phyloP scores from a whole-genome alignment of 2,329 filamentous ascomycete species.

The Bipolaris zeicola region DNA sequence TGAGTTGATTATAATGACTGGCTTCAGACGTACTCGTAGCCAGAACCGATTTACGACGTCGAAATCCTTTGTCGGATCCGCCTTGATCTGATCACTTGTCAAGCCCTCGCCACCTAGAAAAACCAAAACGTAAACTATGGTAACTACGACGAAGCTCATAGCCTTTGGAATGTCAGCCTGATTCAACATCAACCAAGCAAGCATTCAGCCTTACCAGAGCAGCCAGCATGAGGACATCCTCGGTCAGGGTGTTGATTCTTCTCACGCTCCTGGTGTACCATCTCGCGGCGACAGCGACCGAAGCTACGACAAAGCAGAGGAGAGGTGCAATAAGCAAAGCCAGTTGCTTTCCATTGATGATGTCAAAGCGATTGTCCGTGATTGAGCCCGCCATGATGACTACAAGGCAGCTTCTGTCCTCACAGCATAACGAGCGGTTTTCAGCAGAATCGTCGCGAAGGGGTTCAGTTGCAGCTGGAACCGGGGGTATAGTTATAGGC shows the following conservation, averaged over 20 bases:
- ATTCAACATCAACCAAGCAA: not conserved
- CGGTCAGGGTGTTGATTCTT: slow-evolving; percentile 23
- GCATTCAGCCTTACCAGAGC: slow-evolving; percentile 19
- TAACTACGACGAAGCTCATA: slow-evolving; percentile 24
- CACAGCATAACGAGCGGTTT: slow-evolving; percentile 11
- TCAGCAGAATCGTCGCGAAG: slow-evolving; percentile 4
- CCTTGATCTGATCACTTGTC: slow-evolving; percentile 16
- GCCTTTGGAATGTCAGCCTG: slow-evolving; percentile 15
- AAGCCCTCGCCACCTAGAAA: slow-evolving; percentile 27
- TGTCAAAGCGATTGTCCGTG: slow-evolving; percentile 19
- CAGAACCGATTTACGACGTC: slow-evolving; percentile 15
- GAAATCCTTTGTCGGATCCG: slow-evolving; percentile 16
- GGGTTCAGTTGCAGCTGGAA: slow-evolving; percentile 6
- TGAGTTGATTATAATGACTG: not conserved
- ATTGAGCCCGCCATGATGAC: slow-evolving; percentile 18
- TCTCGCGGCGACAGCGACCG: slow-evolving; percentile 21
- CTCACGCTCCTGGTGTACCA: slow-evolving; percentile 28
- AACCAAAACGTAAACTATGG: slow-evolving; percentile 25
- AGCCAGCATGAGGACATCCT: slow-evolving; percentile 25
- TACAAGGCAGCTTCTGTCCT: slow-evolving; percentile 1
- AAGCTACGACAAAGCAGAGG: slow-evolving; percentile 21
- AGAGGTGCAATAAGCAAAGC: slow-evolving; percentile 24
- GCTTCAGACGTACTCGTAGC: slow-evolving; percentile 13
- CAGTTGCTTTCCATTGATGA: slow-evolving; percentile 25
- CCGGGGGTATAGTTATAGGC: slow-evolving; percentile 11